Evolutionary conservation across 192 early-diverging fungal genomes (phyloP).

Genomic region (Gaertneriomyces semiglobifer): DNA sequence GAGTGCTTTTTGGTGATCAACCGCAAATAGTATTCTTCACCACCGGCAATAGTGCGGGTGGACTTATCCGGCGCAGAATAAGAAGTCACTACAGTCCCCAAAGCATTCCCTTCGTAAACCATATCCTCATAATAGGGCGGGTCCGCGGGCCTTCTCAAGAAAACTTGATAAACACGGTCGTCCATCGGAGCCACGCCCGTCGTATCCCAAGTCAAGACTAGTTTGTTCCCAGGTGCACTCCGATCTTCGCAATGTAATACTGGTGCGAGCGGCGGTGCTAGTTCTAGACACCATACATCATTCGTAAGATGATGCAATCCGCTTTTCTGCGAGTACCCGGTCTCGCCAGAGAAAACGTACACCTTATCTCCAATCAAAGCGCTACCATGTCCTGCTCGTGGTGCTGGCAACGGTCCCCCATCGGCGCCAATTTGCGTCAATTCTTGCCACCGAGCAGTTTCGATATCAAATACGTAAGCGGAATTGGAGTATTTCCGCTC

Average conservation of each 20-base stretch:
- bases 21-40: not conserved
- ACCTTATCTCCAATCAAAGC: not conserved
- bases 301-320: not conserved
- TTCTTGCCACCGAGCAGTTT: not conserved
- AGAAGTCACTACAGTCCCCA: not conserved
- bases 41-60: not conserved
- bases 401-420: not conserved
- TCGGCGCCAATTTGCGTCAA: not conserved
- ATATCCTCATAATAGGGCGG: not conserved
- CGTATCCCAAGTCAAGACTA: not conserved
- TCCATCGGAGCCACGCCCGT: not conserved
- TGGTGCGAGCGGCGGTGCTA: conserved; percentile 17
- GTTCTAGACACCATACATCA: conserved; percentile 20
- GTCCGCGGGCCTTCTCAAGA: not conserved
- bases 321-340: not conserved
- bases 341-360: not conserved
- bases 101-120: conserved; percentile 1
- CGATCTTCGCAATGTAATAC: not conserved
- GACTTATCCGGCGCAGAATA: not conserved
- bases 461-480: not conserved
- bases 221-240: not conserved
- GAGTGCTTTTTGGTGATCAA: not conserved
- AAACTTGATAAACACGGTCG: not conserved
- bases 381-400: conserved; percentile 1
- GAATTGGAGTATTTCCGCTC: not conserved